Conservation (phyloP, 208 protist species). For the Crithidia expoeki region DNA sequence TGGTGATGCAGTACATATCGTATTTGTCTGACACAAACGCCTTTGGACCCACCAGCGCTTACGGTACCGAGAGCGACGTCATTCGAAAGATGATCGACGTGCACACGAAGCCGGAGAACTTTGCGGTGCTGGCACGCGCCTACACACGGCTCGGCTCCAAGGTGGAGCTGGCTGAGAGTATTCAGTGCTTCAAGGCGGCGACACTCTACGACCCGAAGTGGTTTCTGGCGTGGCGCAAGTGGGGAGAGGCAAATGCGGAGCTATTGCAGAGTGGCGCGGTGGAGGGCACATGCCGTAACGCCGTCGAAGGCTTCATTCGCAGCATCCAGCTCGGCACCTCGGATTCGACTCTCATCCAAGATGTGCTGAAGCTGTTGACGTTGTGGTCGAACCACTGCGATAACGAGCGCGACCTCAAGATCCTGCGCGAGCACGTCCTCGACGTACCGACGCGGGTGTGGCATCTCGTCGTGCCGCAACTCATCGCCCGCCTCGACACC, state of each 20-base stretch:
- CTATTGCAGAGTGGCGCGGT: slow-evolving; percentile 49
- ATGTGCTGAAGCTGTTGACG: slow-evolving; percentile 98
- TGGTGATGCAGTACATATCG: slow-evolving; percentile 88
- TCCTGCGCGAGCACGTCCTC: slow-evolving; percentile 91
- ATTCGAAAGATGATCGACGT: slow-evolving; percentile 87
- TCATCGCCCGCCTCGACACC: slow-evolving; percentile 98
- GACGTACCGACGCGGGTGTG: slow-evolving; percentile 97
- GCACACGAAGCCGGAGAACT: slow-evolving; percentile 78
- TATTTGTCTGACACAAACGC: slow-evolving; percentile 72
- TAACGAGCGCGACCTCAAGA: slow-evolving; percentile 64
- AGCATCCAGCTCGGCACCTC: slow-evolving; percentile 82
- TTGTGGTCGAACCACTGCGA: slow-evolving; percentile 96
- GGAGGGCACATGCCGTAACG: slow-evolving; percentile 66
- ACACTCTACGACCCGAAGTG: slow-evolving; percentile 84
- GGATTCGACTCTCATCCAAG: slow-evolving; percentile 92
- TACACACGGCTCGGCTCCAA: slow-evolving; percentile 81
- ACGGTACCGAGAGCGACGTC: slow-evolving; percentile 76
- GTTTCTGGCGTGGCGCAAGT: slow-evolving; percentile 86
- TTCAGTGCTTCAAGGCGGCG: slow-evolving; percentile 79
- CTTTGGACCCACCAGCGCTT: slow-evolving; percentile 56
- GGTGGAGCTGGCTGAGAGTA: slow-evolving; percentile 54
- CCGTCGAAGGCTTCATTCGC: slow-evolving; percentile 85
- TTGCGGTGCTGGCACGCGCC: slow-evolving; percentile 58
- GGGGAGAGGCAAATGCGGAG: slow-evolving; percentile 74
- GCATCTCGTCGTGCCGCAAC: slow-evolving; percentile 98